Evolutionary conservation across 805 yeast species (phyloP), one percentile per base, ranked within the genome.

Genomic region (Jamesozyma lodderae): DNA sequence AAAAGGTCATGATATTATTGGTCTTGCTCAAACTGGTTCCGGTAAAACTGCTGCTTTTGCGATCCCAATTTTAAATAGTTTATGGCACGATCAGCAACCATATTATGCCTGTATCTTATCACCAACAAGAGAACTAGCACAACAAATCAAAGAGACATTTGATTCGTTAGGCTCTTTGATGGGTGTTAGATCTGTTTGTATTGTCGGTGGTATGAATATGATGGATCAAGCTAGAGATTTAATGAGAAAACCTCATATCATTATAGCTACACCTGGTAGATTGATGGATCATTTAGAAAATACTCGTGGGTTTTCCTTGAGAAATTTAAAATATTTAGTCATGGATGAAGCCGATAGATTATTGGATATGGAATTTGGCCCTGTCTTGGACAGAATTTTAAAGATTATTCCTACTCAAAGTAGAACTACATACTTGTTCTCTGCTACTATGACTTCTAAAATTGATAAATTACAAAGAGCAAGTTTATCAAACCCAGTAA

Each of bases 11-110:
- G 98, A 90, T 63, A 80, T 90, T 33, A 87, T 90, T 54, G 98
- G 98, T 11, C 71, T 90, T 44, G 98, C 98, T 0, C 96, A 90
- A 55, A 90, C 98, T 0, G 98, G 98, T 32, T 85, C 96, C 4
- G 98, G 98, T 46, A 90, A 90, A 62, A 92, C 98, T 0, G 98
- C 97, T 0, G 98, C 98, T 0, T 92, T 92, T 69, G 96, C 97
- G 7, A 77, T 92, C 36, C 98, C 98, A 1, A 85, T 92, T 32
- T 69, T 92, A 23, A 96, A 92, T 59, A 79, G 85, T 1, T 68
- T 92, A 35, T 88, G 95, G 86, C 77, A 85, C 39, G 87, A 80
- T 20, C 95, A 90, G 53, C 70, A 81, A 2, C 88, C 96, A 3
- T 82, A 83, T 52, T 92, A 77, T 61, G 95, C 94, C 4, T 77